A percentile compares a stretch with the other conserved stretches of the same genome.
Conservation (phyloP, 768 basidiomycete species). For the Trichaptum fuscoviolaceum region DNA sequence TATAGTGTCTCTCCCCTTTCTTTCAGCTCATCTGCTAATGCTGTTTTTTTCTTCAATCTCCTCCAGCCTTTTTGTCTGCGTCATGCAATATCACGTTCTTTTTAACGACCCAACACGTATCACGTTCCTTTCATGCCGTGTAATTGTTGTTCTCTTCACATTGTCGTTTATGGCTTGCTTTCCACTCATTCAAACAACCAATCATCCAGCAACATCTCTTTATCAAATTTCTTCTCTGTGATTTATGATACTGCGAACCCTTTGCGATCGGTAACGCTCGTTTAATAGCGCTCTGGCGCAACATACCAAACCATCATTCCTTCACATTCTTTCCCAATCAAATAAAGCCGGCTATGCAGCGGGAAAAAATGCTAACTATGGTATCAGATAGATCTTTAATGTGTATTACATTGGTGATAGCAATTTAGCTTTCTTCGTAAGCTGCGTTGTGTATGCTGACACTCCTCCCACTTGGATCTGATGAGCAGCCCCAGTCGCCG, state of each 20-base stretch:
- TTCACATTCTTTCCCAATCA: not conserved
- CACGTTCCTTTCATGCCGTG: constrained; percentile 6
- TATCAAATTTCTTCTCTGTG: not conserved
- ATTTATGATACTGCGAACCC: not conserved
- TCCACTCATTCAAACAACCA: not conserved
- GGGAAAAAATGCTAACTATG: constrained; percentile 1
- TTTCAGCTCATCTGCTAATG: constrained; percentile 12
- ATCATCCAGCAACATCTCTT: not conserved
- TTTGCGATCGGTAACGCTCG: not conserved
- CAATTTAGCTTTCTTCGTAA: constrained; percentile 34
- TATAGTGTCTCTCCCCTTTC: constrained; percentile 19
- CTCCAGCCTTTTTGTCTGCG: constrained; percentile 15
- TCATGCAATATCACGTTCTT: constrained; percentile 10
- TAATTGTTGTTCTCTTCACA: constrained; percentile 1
- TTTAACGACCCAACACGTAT: constrained; percentile 5
- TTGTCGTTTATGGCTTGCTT: not conserved
- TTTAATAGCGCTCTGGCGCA: not conserved
- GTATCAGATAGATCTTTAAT: constrained; percentile 3
- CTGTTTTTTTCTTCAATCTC: constrained; percentile 3
- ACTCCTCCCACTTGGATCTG: constrained; percentile 92
- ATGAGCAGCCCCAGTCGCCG: constrained; percentile 92
- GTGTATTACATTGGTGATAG: constrained; percentile 6
- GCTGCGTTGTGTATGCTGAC: constrained; percentile 96
- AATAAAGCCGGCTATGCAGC: not conserved
- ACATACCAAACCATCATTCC: not conserved